phyloP scores from a whole-genome alignment of 352 stramenopile species.

The Phytophthora niederhauseri region DNA sequence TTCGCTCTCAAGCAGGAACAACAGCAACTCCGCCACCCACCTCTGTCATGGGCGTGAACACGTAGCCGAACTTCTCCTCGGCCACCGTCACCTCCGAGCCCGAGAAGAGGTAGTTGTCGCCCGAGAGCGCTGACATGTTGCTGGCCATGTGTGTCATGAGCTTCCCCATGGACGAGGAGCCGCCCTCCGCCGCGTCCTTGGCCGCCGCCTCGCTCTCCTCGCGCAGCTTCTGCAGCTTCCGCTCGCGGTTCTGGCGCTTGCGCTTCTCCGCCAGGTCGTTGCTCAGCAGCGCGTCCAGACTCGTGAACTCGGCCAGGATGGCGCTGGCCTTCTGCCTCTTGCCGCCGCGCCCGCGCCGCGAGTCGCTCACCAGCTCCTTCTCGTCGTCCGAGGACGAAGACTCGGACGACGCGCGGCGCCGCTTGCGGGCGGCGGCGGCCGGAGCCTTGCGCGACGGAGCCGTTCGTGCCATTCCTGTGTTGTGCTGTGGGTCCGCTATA shows the following conservation, averaged over 20 bases:
- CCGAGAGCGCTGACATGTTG: constrained; percentile 74
- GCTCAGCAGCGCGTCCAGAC: constrained; percentile 74
- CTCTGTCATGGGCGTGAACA: constrained; percentile 80
- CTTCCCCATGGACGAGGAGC: constrained; percentile 51
- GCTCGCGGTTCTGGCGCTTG: constrained; percentile 59
- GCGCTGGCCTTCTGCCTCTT: constrained; percentile 37
- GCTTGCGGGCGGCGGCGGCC: constrained; percentile 10
- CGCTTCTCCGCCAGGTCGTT: constrained; percentile 64
- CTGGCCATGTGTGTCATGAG: constrained; percentile 75
- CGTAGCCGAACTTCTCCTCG: constrained; percentile 83
- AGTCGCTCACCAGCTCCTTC: constrained; percentile 53
- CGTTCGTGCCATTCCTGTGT: constrained; percentile 9
- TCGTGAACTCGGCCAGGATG: constrained; percentile 73
- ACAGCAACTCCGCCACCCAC: constrained; percentile 15
- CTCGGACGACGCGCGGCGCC: constrained; percentile 10
- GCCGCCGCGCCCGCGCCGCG: constrained; percentile 37
- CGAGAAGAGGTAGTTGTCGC: constrained; percentile 65
- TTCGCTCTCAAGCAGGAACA: not conserved
- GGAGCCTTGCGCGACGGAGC: constrained; percentile 6
- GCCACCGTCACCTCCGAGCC: constrained; percentile 40
- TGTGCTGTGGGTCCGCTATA: not conserved
- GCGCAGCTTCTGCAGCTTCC: constrained; percentile 62
- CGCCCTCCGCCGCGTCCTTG: constrained; percentile 14
- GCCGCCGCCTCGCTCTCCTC: constrained; percentile 50
- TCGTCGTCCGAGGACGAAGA: constrained; percentile 39